phyloP scores from a whole-genome alignment of 176 grass and related monocot species.

The Rhynchospora breviuscula region DNA sequence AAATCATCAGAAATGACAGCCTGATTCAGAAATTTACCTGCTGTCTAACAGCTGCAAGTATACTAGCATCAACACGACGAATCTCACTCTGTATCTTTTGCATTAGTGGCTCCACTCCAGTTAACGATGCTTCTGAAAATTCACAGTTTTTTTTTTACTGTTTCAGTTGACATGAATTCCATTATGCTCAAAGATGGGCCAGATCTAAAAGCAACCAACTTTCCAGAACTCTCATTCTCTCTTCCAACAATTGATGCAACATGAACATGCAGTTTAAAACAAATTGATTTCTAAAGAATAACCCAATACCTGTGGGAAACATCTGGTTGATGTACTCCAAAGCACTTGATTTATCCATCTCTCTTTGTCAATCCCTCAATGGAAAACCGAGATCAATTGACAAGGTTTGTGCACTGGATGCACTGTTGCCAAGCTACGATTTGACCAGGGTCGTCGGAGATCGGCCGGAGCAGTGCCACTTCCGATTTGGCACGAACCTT shows the following conservation, averaged over 20 bases:
- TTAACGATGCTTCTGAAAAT: slow-evolving; percentile 74
- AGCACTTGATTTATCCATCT: slow-evolving; percentile 96
- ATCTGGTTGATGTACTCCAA: slow-evolving; percentile 99
- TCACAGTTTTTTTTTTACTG: not conserved
- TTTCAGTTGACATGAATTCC: slow-evolving; percentile 11
- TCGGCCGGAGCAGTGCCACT: not conserved
- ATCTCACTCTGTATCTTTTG: slow-evolving; percentile 99
- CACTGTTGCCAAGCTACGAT: not conserved
- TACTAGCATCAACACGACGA: slow-evolving; percentile 88
- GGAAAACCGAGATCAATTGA: not conserved
- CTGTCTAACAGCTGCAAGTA: slow-evolving; percentile 87
- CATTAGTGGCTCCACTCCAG: slow-evolving; percentile 96
- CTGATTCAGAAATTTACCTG: slow-evolving; percentile 42
- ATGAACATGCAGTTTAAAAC: not conserved
- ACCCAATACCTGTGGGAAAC: slow-evolving; percentile 74
- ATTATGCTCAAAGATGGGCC: not conserved
- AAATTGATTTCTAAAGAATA: not conserved
- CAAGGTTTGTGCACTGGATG: not conserved
- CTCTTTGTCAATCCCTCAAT: slow-evolving; percentile 22
- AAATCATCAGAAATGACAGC: not conserved
- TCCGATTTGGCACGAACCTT: not conserved
- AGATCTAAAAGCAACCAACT: not conserved
- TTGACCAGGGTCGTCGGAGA: not conserved
- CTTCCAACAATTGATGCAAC: not conserved
- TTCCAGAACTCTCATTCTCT: not conserved